Conservation (phyloP, 805 yeast genomes). For the Saccharomyces mikatae region DNA sequence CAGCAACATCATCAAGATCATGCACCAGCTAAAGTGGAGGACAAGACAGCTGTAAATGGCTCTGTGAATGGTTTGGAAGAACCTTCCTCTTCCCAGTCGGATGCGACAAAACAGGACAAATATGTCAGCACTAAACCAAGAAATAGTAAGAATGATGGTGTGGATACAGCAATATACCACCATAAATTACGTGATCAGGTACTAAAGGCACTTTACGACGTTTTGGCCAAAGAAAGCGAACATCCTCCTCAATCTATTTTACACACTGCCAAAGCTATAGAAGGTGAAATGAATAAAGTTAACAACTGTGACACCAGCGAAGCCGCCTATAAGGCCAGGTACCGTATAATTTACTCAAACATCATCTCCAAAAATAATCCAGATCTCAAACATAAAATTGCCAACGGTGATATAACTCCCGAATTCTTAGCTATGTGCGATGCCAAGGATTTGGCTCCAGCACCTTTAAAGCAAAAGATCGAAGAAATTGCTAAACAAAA, state of each 20-base stretch:
- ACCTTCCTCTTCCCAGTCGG: neutral
- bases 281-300: conserved; percentile 54
- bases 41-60: neutral
- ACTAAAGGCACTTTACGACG: conserved; percentile 76
- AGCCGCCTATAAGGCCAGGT: conserved; percentile 63
- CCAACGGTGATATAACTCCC: conserved; percentile 59
- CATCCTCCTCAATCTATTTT: conserved; percentile 56
- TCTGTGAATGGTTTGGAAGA: neutral
- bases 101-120: conserved; percentile 31
- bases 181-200: conserved; percentile 80
- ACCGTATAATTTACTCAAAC: conserved; percentile 81
- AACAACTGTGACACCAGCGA: conserved; percentile 47
- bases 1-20: conserved; percentile 8
- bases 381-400: conserved; percentile 61
- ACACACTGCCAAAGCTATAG: conserved; percentile 60
- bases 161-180: conserved; percentile 58
- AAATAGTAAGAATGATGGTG: conserved; percentile 74
- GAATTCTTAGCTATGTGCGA: conserved; percentile 65
- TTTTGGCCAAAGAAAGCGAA: conserved; percentile 72
- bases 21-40: neutral
- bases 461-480: conserved; percentile 73
- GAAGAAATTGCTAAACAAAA: conserved; percentile 82
- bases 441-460: conserved; percentile 95
- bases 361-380: conserved; percentile 86
- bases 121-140: conserved; percentile 51